Percentiles rank a stretch among this genome's conserved stretches.
Conservation (phyloP, 1,284 basidiomycete species). For the Crepidotus sp. region DNA sequence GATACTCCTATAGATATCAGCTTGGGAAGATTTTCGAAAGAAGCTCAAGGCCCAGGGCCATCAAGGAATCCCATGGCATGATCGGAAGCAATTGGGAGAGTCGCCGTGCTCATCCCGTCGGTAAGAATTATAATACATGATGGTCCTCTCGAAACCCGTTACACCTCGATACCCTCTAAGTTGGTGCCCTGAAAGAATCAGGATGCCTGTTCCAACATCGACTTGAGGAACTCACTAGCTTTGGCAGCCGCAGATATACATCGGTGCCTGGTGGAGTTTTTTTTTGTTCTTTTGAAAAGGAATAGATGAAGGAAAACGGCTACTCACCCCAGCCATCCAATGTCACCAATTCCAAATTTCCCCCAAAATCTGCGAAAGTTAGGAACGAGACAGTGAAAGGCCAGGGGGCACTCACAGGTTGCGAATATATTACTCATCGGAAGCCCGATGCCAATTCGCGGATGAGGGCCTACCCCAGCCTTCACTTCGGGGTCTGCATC, state of each 20-base stretch:
- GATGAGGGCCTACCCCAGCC: constrained; percentile 44
- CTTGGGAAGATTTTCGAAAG: background rate
- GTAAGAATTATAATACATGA: constrained; percentile 5
- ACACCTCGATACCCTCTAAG: constrained; percentile 74
- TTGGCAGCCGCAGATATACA: constrained; percentile 73
- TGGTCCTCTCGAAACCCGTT: constrained; percentile 6
- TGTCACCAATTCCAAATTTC: constrained; percentile 72
- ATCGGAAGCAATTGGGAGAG: too few relatives aligned
- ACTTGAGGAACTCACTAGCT: constrained; percentile 48
- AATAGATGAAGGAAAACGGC: background rate
- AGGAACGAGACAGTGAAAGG: too few relatives aligned
- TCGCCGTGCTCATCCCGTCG: too few relatives aligned
- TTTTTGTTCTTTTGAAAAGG: too few relatives aligned
- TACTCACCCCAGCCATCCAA: constrained; percentile 76
- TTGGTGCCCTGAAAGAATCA: constrained; percentile 60
- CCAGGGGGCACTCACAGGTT: constrained; percentile 34
- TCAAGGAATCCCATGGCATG: background rate
- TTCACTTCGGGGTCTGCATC: constrained; percentile 34
- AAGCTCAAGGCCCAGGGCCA: background rate
- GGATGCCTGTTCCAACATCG: constrained; percentile 2
- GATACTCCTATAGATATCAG: too few relatives aligned
- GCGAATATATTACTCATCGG: constrained; percentile 84
- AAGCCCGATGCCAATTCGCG: constrained; percentile 67
- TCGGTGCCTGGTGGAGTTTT: constrained; percentile 57
- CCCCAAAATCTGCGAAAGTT: constrained; percentile 49